Evolutionary conservation across 1,284 basidiomycete genomes (phyloP), one percentile per base, ranked within the genome.

Genomic region (Marasmius oreades): DNA sequence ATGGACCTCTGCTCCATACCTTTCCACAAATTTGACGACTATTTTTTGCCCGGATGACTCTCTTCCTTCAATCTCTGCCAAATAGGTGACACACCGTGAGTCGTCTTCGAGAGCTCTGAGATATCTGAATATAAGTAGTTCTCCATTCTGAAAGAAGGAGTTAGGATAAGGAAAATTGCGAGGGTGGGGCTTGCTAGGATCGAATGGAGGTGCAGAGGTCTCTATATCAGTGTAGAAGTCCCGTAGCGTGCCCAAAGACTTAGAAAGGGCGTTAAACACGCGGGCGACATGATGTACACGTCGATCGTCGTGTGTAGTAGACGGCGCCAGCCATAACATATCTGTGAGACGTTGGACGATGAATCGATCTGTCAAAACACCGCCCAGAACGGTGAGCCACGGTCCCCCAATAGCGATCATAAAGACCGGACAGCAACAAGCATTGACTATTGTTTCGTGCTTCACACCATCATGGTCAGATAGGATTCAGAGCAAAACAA

Each of bases 391-490:
- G 54, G 51, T 45, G 8, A 72, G 42, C 60, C 63, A 70, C 14
- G 69, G 62, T n/a, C 69, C 68, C 11, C 55, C 66, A 16, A 62
- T 61, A 23, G 67, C 64, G 24, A 72, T 33, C 22, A 72, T 44
- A 54, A 71, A 66, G 6, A 63, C 63, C 18, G 68, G 69, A 59
- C 67, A 71, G 57, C 68, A 70, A 58, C 61, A 66, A 24, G 48
- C 57, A 10, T 66, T 59, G 55, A 64, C 59, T 64, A 63, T 56
- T 20, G 31, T 28, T 26, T 54, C 55, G 55, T 24, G 37, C 42
- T 45, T 4, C 5, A 31, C 10, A 31, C 28, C 28, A 31, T 31
- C 10, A 31, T 10, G 5, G 28, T 31, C 28, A 31, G 10, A 5
- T 31, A 31, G 28, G 10, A 10, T 31, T 10, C 4, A 31, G 28